Evolutionary conservation across 345 rosid species (phyloP), one percentile per base, ranked within the genome.

Genomic region (Punica granatum): DNA sequence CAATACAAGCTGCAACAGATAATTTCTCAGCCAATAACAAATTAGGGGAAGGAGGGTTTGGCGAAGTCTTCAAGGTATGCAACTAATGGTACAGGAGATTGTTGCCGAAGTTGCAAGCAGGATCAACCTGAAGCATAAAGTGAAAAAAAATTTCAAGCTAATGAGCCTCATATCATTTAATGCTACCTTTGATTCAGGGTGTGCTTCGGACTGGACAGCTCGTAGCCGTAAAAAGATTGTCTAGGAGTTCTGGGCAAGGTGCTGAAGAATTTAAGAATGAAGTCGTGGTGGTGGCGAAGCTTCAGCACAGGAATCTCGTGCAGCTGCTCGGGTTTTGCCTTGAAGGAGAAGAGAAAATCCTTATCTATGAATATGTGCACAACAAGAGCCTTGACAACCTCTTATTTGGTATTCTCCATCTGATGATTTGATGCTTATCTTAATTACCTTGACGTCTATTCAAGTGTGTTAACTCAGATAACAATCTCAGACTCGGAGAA

Each of bases 31-130:
- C 34, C 4, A 62, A 76, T n/a, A 84, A 86, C 64, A 83, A 82
- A 70, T 77, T 88, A 58, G 97, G 97, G 41, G 81, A 69, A 58
- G 96, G 96, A 31, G 96, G 92, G 60, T 87, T 85, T 65, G 86
- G 93, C 59, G 86, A 69, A 44, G 93, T 90, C 74, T 88, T 78
- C 77, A 78, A 76, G 88, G 91, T 86, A 75, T 10, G 23, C 10
- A 3, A 9, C 23, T 19, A n/a, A n/a, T 5, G 56, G 21, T 49
- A 7, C 19, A 8, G 19, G 15, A 44, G 49, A 44, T 44, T 44
- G 13, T 18, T 44, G 1, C 11, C 42, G 12, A 37, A 44, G 49
- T 23, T 15, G 18, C 48, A 21, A 49, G 21, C 11, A 49, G 2
- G 56, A 49, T 49, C 30, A 6, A 1, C 16, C 25, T 28, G 19